Conservation (phyloP, 2,329 filamentous ascomycete species). For the Xylariaceae sp. region DNA sequence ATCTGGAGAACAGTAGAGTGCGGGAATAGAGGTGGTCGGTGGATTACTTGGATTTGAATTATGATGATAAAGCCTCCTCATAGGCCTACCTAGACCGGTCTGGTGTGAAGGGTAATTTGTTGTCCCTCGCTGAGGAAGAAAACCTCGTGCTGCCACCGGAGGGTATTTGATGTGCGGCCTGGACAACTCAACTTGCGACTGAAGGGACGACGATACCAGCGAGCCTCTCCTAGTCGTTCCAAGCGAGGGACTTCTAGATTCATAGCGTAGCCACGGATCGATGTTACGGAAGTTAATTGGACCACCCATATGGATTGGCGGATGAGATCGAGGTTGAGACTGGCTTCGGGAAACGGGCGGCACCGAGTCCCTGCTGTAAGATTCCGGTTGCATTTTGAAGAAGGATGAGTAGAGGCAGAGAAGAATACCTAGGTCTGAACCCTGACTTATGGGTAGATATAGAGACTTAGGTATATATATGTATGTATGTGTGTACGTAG, state of each 20-base stretch:
- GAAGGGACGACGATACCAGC: not conserved
- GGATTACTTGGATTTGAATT: constrained; percentile 2
- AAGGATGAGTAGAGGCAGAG: not conserved
- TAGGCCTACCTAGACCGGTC: constrained; percentile 4
- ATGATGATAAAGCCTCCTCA: constrained; percentile 10
- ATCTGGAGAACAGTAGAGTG: constrained; percentile 2
- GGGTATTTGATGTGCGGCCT: constrained; percentile 1
- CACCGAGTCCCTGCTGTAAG: not conserved
- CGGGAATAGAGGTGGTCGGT: constrained; percentile 9
- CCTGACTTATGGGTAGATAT: too few relatives aligned
- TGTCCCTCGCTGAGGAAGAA: constrained; percentile 10
- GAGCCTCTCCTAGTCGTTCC: not conserved
- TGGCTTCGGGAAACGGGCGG: not conserved
- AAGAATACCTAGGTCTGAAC: not conserved
- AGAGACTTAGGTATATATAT: too few relatives aligned
- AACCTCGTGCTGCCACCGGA: constrained; percentile 14
- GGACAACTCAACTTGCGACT: not conserved
- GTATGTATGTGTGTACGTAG: too few relatives aligned
- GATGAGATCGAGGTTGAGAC: not conserved
- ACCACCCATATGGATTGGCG: not conserved
- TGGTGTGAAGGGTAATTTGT: constrained; percentile 1
- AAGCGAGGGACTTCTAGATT: not conserved
- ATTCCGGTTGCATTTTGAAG: not conserved
- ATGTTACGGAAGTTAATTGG: not conserved
- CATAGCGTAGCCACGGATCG: not conserved